These are phyloP conservation scores for Saccharomycopsis schoenii DNA, from an alignment of 805 yeast genomes.

Conservation along the genomic window DNA sequence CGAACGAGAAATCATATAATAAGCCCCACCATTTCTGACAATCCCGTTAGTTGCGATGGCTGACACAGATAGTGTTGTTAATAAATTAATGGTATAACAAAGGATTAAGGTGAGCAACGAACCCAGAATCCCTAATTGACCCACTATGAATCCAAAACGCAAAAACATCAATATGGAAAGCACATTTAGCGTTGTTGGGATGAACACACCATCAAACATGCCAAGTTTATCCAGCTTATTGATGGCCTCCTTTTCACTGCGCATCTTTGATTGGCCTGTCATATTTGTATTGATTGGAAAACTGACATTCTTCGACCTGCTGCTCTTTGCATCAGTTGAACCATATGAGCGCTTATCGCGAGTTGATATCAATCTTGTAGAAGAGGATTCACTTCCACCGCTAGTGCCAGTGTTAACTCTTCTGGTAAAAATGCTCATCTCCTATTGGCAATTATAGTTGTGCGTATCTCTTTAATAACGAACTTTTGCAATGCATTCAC, in stretches of 20 bases:
- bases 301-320: not conserved
- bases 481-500: too few species aligned
- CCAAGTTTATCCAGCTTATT: constrained; percentile 41
- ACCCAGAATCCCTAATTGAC: constrained; percentile 88
- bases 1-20: constrained; percentile 91
- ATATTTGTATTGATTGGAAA: too few species aligned
- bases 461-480: too few species aligned
- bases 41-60: constrained; percentile 98
- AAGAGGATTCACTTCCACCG: not conserved
- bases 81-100: constrained; percentile 70
- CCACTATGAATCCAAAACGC: constrained; percentile 90
- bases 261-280: too few species aligned
- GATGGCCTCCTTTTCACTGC: not conserved
- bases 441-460: too few species aligned
- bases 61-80: constrained; percentile 83
- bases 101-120: constrained; percentile 54
- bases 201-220: constrained; percentile 82
- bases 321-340: not conserved
- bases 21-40: constrained; percentile 97
- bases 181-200: constrained; percentile 90
- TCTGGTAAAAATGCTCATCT: not conserved
- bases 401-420: not conserved
- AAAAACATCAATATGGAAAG: constrained; percentile 90
- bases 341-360: not conserved
- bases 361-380: not conserved